Evolutionary conservation across 2,329 filamentous ascomycete genomes (phyloP), one percentile per base, ranked within the genome.

Genomic region (Paraconiothyrium sp.): DNA sequence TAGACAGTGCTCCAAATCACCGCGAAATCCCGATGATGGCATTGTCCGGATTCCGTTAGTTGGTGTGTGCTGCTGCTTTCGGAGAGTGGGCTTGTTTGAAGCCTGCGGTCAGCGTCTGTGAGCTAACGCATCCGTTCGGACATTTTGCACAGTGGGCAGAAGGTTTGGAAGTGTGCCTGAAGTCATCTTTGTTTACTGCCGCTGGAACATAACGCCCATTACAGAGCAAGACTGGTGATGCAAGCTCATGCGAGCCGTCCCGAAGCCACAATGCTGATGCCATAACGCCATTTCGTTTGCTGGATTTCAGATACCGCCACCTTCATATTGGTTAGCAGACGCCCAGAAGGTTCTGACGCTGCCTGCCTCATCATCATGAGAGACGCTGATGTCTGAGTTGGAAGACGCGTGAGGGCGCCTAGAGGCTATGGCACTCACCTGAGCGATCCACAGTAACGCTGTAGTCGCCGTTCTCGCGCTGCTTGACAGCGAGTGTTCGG

Each of bases 391-490:
- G 41, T 44, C 20, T 44, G 41, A 20, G 41, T 44, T 44, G 41
- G n/a, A 20, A 22, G 41, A 44, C 41, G 16, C n/a, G 10, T 5
- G 41, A 37, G 41, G 41, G 9, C 41, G 41, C 16, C 41, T 37
- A 9, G 35, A 14, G 27, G 37, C 37, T 11, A 9, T 22, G 10
- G 11, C 8, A 63, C 67, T 22, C 66, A 77, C 76, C 76, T 22
- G 76, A 79, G 54, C 76, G 65, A 41, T 78, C 74, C 22, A 78
- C 75, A 14, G 72, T 66, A 14, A 79, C 76, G 20, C 71, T 75
- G 54, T 77, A 79, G 57, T 79, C 76, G 16, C 76, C 75, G 22
- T 55, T 65, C 44, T 76, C 69, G 39, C 69, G 66, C 60, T 72
- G 70, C 59, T 73, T 75, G n/a, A 64, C 65, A 9, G 71, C 67